Conservation (phyloP, 202 grass and related monocot genomes). For the Elaeis oleifera region DNA sequence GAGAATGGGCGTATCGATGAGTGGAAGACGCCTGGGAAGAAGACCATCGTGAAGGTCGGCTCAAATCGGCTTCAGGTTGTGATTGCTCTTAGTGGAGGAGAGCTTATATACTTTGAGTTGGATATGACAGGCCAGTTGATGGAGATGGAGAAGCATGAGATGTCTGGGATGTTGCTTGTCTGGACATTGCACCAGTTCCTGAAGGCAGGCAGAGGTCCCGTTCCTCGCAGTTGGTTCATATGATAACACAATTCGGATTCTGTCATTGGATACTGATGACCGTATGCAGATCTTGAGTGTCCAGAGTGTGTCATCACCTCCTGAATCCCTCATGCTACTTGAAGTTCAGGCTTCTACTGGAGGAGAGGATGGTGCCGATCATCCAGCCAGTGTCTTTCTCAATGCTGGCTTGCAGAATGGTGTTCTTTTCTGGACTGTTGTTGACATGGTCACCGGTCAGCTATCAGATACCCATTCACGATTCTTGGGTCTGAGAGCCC, state of each 20-base stretch:
- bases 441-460: slow-evolving; percentile 96
- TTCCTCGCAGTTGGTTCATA: slow-evolving; percentile 90
- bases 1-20: slow-evolving; percentile 96
- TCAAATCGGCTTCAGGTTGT: slow-evolving; percentile 86
- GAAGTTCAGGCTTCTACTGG: slow-evolving; percentile 83
- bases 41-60: slow-evolving; percentile 89
- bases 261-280: slow-evolving; percentile 90
- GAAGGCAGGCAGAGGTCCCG: slow-evolving; percentile 85
- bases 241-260: slow-evolving; percentile 83
- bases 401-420: slow-evolving; percentile 98
- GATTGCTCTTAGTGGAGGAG: slow-evolving; percentile 84
- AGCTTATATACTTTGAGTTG: slow-evolving; percentile 98
- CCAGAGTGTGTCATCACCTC: slow-evolving; percentile 81
- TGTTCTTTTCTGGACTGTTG: slow-evolving; percentile 89
- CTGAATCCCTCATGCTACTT: slow-evolving; percentile 76
- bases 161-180: slow-evolving; percentile 94
- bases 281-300: slow-evolving; percentile 81
- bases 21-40: slow-evolving; percentile 91
- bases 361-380: slow-evolving; percentile 77
- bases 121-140: slow-evolving; percentile 92
- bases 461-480: slow-evolving; percentile 77
- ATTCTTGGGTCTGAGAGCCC: slow-evolving; percentile 82
- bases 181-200: slow-evolving; percentile 78
- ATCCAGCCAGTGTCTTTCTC: slow-evolving; percentile 85
- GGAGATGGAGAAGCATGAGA: slow-evolving; percentile 94